Evolutionary conservation across 2,329 filamentous ascomycete genomes (phyloP).

Genomic region (Venturia effusa): DNA sequence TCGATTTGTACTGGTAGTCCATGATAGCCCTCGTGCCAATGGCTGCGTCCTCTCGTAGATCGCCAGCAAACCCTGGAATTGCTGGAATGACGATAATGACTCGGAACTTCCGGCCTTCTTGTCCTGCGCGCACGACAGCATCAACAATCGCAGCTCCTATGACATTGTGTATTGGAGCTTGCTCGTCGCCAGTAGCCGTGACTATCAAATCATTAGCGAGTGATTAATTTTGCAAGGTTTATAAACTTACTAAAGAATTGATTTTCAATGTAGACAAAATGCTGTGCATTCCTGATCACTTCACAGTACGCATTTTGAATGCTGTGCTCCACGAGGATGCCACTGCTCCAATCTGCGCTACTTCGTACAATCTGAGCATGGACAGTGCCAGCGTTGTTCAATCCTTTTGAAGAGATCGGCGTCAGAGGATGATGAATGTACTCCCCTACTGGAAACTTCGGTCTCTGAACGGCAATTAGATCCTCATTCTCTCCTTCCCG

Average conservation of each 20-base stretch:
- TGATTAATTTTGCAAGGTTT: neutral
- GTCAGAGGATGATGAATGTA: slow-evolving; percentile 73
- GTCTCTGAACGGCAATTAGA: slow-evolving; percentile 76
- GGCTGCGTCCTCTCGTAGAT: slow-evolving; percentile 72
- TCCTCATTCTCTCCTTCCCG: slow-evolving; percentile 71
- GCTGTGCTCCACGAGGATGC: slow-evolving; percentile 71
- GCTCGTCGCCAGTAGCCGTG: slow-evolving; percentile 81
- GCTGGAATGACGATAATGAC: slow-evolving; percentile 86
- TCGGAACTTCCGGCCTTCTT: slow-evolving; percentile 77
- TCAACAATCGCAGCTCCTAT: slow-evolving; percentile 87
- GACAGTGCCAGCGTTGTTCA: slow-evolving; percentile 50
- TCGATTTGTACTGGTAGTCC: slow-evolving; percentile 97
- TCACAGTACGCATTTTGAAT: slow-evolving; percentile 84
- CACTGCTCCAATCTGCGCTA: slow-evolving; percentile 87
- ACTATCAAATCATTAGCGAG: slow-evolving; percentile 28
- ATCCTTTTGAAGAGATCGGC: slow-evolving; percentile 55
- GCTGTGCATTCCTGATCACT: slow-evolving; percentile 74
- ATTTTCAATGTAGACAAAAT: slow-evolving; percentile 96
- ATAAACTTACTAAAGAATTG: slow-evolving; percentile 74
- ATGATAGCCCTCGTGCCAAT: slow-evolving; percentile 83
- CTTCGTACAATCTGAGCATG: slow-evolving; percentile 81
- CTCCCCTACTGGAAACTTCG: slow-evolving; percentile 78
- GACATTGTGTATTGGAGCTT: slow-evolving; percentile 74
- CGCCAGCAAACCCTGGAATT: slow-evolving; percentile 88
- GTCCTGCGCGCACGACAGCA: slow-evolving; percentile 67